Evolutionary conservation across 1,284 basidiomycete species (phyloP), one percentile per base, ranked within the genome.

Genomic region (Ustilago cynodontis): DNA sequence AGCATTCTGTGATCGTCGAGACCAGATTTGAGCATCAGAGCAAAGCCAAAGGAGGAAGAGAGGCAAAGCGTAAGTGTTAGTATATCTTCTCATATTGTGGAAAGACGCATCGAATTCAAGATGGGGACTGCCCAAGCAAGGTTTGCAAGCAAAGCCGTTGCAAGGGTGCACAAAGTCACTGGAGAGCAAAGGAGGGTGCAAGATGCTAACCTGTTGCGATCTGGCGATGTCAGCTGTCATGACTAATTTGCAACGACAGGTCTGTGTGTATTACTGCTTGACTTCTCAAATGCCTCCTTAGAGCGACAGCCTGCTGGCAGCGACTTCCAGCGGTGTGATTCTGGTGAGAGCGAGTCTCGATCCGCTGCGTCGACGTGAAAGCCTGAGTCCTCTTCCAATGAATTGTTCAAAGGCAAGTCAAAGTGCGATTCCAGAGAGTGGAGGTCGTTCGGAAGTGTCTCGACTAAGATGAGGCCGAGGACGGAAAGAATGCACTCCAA

Each of bases 221-320:
- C 70, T 70, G 33, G 62, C 70, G 49, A 65, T 63, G 50, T 77
- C 75, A 53, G 70, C 66, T 29, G 75, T 70, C 75, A 77, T 77
- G 39, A 31, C 58, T 68, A 65, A 62, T 35, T 33, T 22, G 33
- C 53, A 14, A 41, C 3, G 56, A 63, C 63, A 11, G 49, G 43
- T 22, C 24, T n/a, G 10, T 51, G 16, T 33, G 28, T 43, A 39
- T 59, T 52, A 47, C 35, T 55, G 60, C 16, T 58, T 60, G n/a
- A 41, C 20, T 59, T 49, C 65, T 72, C 70, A 67, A 72, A 63
- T 75, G 66, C 57, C 57, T 63, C 35, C 59, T 57, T 45, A 4
- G 39, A 45, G 45, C 63, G 67, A 75, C 62, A 57, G 49, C 45
- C 24, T 47, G 43, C 65, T 65, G 65, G 45, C 41, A 11, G 47